Evolutionary conservation across 1,284 basidiomycete species (phyloP), one percentile per base, ranked within the genome.

Genomic region (Melampsora americana): DNA sequence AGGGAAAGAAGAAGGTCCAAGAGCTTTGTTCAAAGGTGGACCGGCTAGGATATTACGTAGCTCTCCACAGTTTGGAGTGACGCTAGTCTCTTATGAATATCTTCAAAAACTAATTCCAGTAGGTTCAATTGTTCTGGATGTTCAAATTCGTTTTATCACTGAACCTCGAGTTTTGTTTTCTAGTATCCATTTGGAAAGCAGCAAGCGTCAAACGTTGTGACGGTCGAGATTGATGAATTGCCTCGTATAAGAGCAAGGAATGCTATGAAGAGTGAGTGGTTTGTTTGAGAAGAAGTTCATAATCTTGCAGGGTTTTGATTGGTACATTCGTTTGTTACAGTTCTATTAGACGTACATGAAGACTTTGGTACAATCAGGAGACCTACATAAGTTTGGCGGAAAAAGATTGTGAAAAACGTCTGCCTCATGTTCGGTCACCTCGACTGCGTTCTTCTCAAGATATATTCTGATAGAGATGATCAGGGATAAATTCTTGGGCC

Each of bases 11-110:
- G 93, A 95, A 82, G 93, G 92, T 9, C 91, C 92, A 83, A 86
- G 85, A 64, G 95, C 96, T 11, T 86, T 99, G 79, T 99, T 92
- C 88, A 99, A 98, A 84, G 96, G 95, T 69, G 94, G 94, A 68
- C 87, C 92, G 35, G 95, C 95, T 60, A 92, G 95, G 79, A 86
- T 97, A 67, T 85, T 96, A 77, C 87, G 95, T 79, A 92, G 91
- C 70, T 82, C 81, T 28, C 85, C 85, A 23, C 90, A 93, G 82
- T 95, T 95, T 82, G 92, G 92, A 70, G 96, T 95, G 80, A 99
- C 95, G 28, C 86, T 99, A 35, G 89, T 96, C 78, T 90, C 89
- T 48, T 93, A 93, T 84, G 92, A 93, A 82, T 88, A 90, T 82
- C 84, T 87, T 91, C 80, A 89, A 90, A 86, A 88, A 88, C 81